Base-by-base conservation (phyloP, 441 rosid species). In the Capsella rubella region DNA sequence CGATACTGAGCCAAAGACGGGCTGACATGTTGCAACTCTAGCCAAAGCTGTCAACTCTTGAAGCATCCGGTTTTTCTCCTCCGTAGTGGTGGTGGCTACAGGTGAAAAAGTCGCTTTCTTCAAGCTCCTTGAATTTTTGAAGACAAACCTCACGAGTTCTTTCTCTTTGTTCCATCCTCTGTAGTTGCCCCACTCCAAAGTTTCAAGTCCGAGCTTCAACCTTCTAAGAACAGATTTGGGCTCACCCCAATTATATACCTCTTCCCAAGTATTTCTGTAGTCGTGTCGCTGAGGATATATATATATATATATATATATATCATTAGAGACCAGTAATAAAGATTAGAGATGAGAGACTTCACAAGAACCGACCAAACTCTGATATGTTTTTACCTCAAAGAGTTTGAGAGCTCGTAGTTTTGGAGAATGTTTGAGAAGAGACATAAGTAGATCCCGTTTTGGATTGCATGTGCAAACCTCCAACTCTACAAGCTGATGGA, bases 1-100 rank as follows among this genome's bases (percentile, higher is more conserved):
- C 25, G 25, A 21, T 21, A 21, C 25, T 21, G 25, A 34, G 37
- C 37, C 60, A 52, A 52, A 66, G 58, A 66, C 15, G 27, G 52
- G 37, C 60, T 66, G 60, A 27, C 71, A 66, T 37, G 50, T 35
- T 14, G 71, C 37, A 39, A 11, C 60, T 66, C 60, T 52, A 66
- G 49, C 27, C 40, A 53, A 27, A 39, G 28, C 28, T 39, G 29
- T 40, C 29, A 53, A 40, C 28, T 67, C 51, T 31, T 39, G 39
- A 51, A 67, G 61, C 61, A 67, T 67, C 53, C 8, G 29, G 53
- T 28, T 28, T 67, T 53, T 40, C 4, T 39, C 3, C 61, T 28
- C 12, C 61, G 53, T 27, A 39, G 7, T 39, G 40, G 7, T 39
- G 40, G 39, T 35, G 39, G 1, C 52, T 67, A 5, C 8, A 42